Percentiles rank a stretch among this genome's conserved stretches.
phyloP scores from a whole-genome alignment of 2,329 filamentous ascomycete genomes.

The Paecilomyces sp. region DNA sequence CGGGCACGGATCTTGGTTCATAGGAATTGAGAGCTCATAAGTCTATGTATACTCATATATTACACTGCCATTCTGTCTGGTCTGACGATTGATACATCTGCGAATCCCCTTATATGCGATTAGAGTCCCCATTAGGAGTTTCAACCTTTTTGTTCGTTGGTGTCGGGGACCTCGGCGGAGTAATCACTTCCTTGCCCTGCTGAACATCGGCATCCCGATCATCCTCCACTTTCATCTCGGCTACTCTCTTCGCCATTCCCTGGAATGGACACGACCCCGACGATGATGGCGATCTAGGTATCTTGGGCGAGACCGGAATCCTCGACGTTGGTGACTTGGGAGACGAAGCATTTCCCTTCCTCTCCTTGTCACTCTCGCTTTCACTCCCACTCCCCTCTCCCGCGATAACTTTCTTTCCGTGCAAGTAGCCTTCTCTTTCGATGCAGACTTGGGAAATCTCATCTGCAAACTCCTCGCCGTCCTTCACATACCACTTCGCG shows the following conservation, averaged over 20 bases:
- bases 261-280: slow-evolving; percentile 22
- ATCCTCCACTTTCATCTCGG: background rate
- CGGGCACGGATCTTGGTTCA: background rate
- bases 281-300: slow-evolving; percentile 14
- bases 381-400: slow-evolving; percentile 18
- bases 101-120: background rate
- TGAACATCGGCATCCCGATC: slow-evolving; percentile 3
- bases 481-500: slow-evolving; percentile 71
- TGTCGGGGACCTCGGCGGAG: background rate
- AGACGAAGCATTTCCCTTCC: slow-evolving; percentile 16
- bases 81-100: background rate
- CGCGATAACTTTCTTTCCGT: slow-evolving; percentile 51
- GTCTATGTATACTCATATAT: background rate
- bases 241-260: slow-evolving; percentile 12
- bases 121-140: background rate
- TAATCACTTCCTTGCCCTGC: slow-evolving; percentile 8
- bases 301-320: slow-evolving; percentile 1
- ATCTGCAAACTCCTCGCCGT: slow-evolving; percentile 55
- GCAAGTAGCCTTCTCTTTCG: slow-evolving; percentile 58
- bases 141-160: background rate
- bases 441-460: slow-evolving; percentile 40
- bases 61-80: background rate
- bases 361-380: slow-evolving; percentile 19
- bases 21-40: background rate
- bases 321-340: slow-evolving; percentile 10